phyloP scores from a whole-genome alignment of 75 land plant genomes.

The Isoetes taiwanensis region DNA sequence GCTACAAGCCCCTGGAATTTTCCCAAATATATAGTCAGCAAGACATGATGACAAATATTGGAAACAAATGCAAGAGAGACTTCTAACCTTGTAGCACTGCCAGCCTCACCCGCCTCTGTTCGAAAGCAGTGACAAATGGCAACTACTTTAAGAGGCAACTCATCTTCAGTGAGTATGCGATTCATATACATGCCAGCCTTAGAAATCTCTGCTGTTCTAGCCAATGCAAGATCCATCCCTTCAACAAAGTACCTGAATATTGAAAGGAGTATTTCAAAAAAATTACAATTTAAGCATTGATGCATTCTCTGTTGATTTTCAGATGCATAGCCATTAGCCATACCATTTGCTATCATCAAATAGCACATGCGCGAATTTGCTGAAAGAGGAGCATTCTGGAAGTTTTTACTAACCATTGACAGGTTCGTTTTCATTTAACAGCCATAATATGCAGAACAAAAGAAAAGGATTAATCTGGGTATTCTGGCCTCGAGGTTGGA shows the following conservation, averaged over 20 bases:
- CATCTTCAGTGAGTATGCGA: slow-evolving; percentile 55
- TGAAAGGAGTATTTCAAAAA: too few species aligned
- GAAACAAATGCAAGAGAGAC: not conserved
- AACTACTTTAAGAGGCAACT: slow-evolving; percentile 71
- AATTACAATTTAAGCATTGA: not conserved
- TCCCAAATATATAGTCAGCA: not conserved
- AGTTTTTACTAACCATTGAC: not conserved
- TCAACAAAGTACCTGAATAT: slow-evolving; percentile 96
- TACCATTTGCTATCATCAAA: not conserved
- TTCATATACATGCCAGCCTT: slow-evolving; percentile 97
- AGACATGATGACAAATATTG: not conserved
- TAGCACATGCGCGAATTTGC: not conserved
- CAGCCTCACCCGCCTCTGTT: slow-evolving; percentile 98
- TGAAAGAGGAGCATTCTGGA: not conserved
- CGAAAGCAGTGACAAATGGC: slow-evolving; percentile 96
- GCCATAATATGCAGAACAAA: not conserved
- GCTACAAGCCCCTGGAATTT: slow-evolving; percentile 78
- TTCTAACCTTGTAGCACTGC: slow-evolving; percentile 74
- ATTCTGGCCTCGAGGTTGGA: slow-evolving; percentile 89
- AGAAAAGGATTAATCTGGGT: slow-evolving; percentile 53
- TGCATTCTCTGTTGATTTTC: not conserved
- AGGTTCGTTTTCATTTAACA: too few species aligned
- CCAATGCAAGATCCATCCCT: slow-evolving; percentile 80
- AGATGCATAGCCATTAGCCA: not conserved
- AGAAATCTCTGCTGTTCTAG: slow-evolving; percentile 94